Evolutionary conservation across 2,329 filamentous ascomycete genomes (phyloP).

Genomic region (Cercospora sp.): DNA sequence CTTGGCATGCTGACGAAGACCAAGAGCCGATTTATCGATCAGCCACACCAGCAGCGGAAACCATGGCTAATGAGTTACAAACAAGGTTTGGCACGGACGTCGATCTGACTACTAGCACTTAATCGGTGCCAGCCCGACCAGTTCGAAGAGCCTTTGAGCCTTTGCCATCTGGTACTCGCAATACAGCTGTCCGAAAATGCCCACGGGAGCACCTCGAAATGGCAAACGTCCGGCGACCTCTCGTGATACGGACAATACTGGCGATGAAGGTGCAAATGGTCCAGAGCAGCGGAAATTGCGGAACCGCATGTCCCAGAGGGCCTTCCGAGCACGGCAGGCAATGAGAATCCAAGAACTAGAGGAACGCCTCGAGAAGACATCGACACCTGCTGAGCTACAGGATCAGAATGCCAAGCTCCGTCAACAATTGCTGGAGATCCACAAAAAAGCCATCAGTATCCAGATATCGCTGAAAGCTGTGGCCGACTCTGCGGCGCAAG

Average conservation of each 20-base stretch:
- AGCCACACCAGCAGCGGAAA: neutral
- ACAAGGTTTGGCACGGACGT: neutral
- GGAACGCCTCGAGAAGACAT: neutral
- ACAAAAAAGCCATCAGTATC: neutral
- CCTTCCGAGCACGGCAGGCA: slow-evolving; percentile 1
- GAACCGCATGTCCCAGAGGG: slow-evolving; percentile 6
- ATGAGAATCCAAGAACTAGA: slow-evolving; percentile 5
- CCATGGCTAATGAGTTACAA: neutral
- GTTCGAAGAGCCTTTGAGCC: neutral
- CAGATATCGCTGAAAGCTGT: slow-evolving; percentile 2
- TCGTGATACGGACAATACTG: neutral
- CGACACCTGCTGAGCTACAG: neutral
- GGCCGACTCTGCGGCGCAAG: neutral
- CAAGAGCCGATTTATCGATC: neutral
- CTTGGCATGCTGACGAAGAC: neutral
- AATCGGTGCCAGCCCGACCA: neutral
- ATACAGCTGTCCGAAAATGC: neutral
- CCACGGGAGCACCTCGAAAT: neutral
- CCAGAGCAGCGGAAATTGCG: neutral
- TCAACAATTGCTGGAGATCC: neutral
- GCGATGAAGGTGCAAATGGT: neutral
- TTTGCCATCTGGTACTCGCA: neutral
- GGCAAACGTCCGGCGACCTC: neutral
- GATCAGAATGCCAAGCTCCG: slow-evolving; percentile 1
- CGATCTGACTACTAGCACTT: neutral